These are phyloP conservation scores for Tricholoma flavovirens DNA, from an alignment of 768 basidiomycete genomes.

Conservation along the genomic window DNA sequence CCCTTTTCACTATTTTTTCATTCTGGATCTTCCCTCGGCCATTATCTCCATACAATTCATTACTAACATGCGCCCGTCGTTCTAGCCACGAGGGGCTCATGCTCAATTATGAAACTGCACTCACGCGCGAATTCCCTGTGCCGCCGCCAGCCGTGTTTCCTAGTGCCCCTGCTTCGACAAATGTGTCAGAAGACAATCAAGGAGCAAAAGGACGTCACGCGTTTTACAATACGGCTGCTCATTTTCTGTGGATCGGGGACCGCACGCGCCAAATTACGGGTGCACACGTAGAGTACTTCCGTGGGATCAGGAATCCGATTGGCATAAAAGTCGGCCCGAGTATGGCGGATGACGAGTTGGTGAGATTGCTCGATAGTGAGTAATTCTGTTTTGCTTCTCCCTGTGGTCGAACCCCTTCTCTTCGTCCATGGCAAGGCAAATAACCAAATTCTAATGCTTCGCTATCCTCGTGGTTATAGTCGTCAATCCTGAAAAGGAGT, in stretches of 20 bases:
- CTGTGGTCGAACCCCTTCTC: not conserved
- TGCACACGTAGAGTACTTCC: constrained; percentile 94
- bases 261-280: constrained; percentile 87
- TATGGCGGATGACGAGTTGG: constrained; percentile 74
- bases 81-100: constrained; percentile 89
- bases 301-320: constrained; percentile 88
- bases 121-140: constrained; percentile 67
- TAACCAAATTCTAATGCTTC: not conserved
- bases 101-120: constrained; percentile 87
- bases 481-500: constrained; percentile 80
- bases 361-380: constrained; percentile 70
- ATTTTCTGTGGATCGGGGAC: constrained; percentile 97
- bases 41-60: not conserved
- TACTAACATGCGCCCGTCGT: not conserved
- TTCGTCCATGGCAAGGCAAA: not conserved
- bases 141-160: constrained; percentile 9
- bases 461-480: constrained; percentile 37
- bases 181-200: not conserved
- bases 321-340: constrained; percentile 95
- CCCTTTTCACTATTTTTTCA: not conserved
- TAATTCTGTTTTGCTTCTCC: constrained; percentile 4
- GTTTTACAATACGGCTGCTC: constrained; percentile 87
- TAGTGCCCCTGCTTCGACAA: constrained; percentile 10
- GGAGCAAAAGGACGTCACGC: constrained; percentile 24
- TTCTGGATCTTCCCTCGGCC: not conserved